Percentiles rank a stretch among this genome's conserved stretches.
Conservation (phyloP, 345 rosid genomes). For the Corymbia maculata region DNA sequence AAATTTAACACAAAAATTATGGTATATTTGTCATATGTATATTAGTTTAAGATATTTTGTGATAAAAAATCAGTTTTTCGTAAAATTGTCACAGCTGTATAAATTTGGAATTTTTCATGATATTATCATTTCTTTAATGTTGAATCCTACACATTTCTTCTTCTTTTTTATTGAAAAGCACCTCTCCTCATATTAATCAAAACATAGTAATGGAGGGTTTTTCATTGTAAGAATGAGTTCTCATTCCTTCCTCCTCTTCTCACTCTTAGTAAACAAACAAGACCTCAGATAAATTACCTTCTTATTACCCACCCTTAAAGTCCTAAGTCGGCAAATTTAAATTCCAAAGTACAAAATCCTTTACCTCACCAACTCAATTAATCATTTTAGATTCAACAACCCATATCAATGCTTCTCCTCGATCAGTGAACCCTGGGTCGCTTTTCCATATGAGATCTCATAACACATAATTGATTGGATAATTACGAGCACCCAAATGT, state of each 20-base stretch:
- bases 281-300: background rate
- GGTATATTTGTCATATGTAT: no score
- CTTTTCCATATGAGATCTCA: background rate
- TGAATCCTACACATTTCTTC: background rate
- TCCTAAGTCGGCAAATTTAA: background rate
- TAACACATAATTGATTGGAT: background rate
- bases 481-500: background rate
- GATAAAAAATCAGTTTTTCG: no score
- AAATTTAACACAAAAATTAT: no score
- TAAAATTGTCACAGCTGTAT: no score
- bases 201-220: background rate
- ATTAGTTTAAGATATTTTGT: no score
- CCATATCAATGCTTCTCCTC: background rate
- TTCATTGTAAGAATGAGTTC: background rate
- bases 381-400: background rate
- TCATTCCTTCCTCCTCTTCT: background rate
- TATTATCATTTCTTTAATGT: background rate
- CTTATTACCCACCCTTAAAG: background rate
- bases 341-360: background rate
- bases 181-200: background rate
- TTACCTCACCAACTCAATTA: background rate
- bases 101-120: no score
- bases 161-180: background rate
- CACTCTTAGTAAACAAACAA: background rate
- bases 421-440: background rate